These are phyloP conservation scores for Termitomyces sp. DNA, from an alignment of 768 basidiomycete genomes.

Conservation along the genomic window DNA sequence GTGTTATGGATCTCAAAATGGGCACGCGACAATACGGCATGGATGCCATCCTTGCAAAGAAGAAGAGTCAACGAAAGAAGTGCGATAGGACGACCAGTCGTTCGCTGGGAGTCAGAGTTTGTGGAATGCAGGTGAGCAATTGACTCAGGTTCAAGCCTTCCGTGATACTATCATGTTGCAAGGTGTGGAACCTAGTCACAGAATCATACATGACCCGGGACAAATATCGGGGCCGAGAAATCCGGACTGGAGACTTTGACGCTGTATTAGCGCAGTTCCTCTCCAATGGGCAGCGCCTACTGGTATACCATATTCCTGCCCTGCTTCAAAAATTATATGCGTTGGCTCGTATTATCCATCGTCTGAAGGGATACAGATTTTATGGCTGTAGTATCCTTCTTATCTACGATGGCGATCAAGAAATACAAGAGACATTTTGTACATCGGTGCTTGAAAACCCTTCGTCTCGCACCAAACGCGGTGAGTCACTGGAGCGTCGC, in stretches of 20 bases:
- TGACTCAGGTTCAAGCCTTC: not conserved
- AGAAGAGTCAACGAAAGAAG: conserved; percentile 98
- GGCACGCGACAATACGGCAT: conserved; percentile 99
- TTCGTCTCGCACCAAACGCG: conserved; percentile 65
- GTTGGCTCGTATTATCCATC: conserved; percentile 86
- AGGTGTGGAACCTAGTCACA: conserved; percentile 92
- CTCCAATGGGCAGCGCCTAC: conserved; percentile 72
- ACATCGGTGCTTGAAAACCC: conserved; percentile 57
- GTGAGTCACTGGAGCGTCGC: conserved; percentile 70
- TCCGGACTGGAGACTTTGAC: conserved; percentile 81
- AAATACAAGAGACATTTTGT: conserved; percentile 74
- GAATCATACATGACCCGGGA: conserved; percentile 88
- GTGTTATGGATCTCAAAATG: conserved; percentile 98
- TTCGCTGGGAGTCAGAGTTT: conserved; percentile 85
- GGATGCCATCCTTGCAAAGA: conserved; percentile 87
- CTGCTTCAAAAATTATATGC: conserved; percentile 89
- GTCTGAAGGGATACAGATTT: conserved; percentile 93
- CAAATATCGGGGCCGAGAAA: conserved; percentile 93
- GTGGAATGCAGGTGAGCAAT: conserved; percentile 92
- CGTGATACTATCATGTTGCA: conserved; percentile 2
- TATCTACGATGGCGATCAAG: conserved; percentile 94
- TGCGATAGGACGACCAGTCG: conserved; percentile 95
- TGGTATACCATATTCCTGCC: conserved; percentile 88
- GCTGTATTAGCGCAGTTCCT: conserved; percentile 80
- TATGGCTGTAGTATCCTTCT: conserved; percentile 96